Evolutionary conservation across 345 rosid species (phyloP).

Genomic region (Arabis hirsuta): DNA sequence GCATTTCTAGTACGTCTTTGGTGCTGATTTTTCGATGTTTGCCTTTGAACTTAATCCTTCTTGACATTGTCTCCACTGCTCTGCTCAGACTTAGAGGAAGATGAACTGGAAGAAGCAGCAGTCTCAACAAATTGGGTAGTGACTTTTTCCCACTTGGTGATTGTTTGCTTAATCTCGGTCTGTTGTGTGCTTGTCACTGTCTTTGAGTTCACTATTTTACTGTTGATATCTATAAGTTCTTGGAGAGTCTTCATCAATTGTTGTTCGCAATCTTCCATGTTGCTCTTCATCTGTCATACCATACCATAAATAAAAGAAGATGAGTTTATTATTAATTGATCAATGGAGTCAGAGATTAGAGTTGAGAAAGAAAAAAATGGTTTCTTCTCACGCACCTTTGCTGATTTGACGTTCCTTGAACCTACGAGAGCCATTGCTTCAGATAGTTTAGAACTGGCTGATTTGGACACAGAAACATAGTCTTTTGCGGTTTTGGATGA

Average conservation of each 20-base stretch:
- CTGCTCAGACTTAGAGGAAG: slow-evolving; percentile 21
- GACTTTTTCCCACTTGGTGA: slow-evolving; percentile 34
- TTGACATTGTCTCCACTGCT: background rate
- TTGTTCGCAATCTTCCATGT: slow-evolving; percentile 30
- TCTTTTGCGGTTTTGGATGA: slow-evolving; percentile 27
- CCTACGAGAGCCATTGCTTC: slow-evolving; percentile 37
- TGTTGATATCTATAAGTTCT: slow-evolving; percentile 35
- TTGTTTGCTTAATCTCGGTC: slow-evolving; percentile 36
- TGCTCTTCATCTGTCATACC: slow-evolving; percentile 34
- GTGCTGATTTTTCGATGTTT: background rate
- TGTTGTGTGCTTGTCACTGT: slow-evolving; percentile 33
- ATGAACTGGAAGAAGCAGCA: slow-evolving; percentile 36
- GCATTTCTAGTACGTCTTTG: slow-evolving; percentile 23
- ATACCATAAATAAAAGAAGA: background rate
- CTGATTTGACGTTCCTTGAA: slow-evolving; percentile 29
- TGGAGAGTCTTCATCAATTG: slow-evolving; percentile 10
- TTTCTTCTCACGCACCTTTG: slow-evolving; percentile 28
- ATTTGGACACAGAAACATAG: background rate
- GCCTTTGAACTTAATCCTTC: slow-evolving; percentile 1
- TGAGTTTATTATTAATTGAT: background rate
- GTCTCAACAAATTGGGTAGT: slow-evolving; percentile 39
- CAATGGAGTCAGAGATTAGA: background rate
- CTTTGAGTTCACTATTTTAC: slow-evolving; percentile 24
- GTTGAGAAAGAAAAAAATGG: background rate
- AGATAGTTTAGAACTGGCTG: slow-evolving; percentile 23